These are phyloP conservation scores for Coffea humblotiana DNA, from an alignment of 305 asterid genomes.

Conservation along the genomic window DNA sequence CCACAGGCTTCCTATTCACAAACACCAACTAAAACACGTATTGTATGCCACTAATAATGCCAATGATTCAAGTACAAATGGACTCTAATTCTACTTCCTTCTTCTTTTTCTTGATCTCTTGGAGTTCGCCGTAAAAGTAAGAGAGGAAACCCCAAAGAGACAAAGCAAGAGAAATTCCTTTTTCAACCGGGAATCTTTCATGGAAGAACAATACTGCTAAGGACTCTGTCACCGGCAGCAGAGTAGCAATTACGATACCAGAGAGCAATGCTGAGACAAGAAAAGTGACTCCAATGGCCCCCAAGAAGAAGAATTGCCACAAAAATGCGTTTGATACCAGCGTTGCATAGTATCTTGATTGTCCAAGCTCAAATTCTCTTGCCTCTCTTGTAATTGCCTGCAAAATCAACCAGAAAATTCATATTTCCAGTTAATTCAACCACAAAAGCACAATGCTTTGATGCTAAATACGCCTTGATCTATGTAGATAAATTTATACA, in stretches of 20 bases:
- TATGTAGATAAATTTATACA: background rate
- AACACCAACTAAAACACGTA: background rate
- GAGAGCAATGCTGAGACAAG: conserved; percentile 26
- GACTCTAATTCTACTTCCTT: background rate
- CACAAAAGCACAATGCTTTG: background rate
- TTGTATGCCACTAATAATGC: background rate
- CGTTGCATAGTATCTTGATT: conserved; percentile 13
- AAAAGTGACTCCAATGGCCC: conserved; percentile 23
- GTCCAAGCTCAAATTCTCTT: conserved; percentile 14
- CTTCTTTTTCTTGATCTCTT: conserved; percentile 13
- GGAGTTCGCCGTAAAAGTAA: conserved; percentile 22
- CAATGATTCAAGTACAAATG: background rate
- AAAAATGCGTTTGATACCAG: conserved; percentile 8
- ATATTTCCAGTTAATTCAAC: background rate
- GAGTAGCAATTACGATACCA: conserved; percentile 24
- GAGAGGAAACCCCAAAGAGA: conserved; percentile 28
- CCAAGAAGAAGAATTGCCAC: conserved; percentile 26
- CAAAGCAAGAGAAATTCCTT: conserved; percentile 26
- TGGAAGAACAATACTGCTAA: conserved; percentile 23
- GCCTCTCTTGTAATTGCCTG: conserved; percentile 27
- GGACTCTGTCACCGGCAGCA: conserved; percentile 28
- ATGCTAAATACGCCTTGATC: background rate
- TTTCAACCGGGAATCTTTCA: conserved; percentile 23
- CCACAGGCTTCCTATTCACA: background rate
- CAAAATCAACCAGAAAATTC: conserved; percentile 4